Percentiles rank a stretch among this genome's conserved stretches.
Evolutionary conservation across 352 stramenopile genomes (phyloP).

Genomic region (Plasmopara viticola): DNA sequence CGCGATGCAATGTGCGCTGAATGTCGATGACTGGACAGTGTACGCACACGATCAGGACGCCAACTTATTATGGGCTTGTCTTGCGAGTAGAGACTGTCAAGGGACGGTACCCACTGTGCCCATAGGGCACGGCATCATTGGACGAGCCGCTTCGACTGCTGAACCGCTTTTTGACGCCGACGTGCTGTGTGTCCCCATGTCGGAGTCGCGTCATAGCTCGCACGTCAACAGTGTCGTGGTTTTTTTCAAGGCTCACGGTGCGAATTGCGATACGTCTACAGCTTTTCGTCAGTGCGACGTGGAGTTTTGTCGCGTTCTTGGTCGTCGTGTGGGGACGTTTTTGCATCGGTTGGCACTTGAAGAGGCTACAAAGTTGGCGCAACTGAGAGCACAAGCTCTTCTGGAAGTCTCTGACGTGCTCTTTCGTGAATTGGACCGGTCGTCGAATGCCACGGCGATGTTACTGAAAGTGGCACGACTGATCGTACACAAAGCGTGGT

Average conservation of each 20-base stretch:
- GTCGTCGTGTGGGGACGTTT: slow-evolving; percentile 44
- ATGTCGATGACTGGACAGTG: slow-evolving; percentile 48
- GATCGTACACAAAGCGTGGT: slow-evolving; percentile 21
- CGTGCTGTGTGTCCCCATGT: slow-evolving; percentile 48
- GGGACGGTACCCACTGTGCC: slow-evolving; percentile 32
- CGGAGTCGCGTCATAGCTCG: slow-evolving; percentile 17
- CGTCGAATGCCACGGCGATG: slow-evolving; percentile 51
- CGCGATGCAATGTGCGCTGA: slow-evolving; percentile 44
- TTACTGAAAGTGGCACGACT: slow-evolving; percentile 27
- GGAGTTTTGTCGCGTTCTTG: slow-evolving; percentile 46
- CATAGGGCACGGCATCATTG: slow-evolving; percentile 52
- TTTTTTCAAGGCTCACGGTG: slow-evolving; percentile 30
- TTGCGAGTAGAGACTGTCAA: slow-evolving; percentile 20
- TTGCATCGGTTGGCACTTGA: slow-evolving; percentile 55
- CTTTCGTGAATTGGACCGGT: slow-evolving; percentile 57
- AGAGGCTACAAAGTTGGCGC: slow-evolving; percentile 44
- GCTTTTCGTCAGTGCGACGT: slow-evolving; percentile 49
- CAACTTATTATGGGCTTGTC: slow-evolving; percentile 41
- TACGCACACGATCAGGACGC: slow-evolving; percentile 53
- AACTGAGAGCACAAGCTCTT: slow-evolving; percentile 60
- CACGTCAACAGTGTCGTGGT: slow-evolving; percentile 58
- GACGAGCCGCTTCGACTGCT: slow-evolving; percentile 29
- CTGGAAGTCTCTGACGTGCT: slow-evolving; percentile 59
- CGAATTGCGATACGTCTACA: slow-evolving; percentile 2
- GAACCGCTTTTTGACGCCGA: slow-evolving; percentile 31